Conservation (phyloP, 2,329 filamentous ascomycete genomes). For the Microsporum canis region DNA sequence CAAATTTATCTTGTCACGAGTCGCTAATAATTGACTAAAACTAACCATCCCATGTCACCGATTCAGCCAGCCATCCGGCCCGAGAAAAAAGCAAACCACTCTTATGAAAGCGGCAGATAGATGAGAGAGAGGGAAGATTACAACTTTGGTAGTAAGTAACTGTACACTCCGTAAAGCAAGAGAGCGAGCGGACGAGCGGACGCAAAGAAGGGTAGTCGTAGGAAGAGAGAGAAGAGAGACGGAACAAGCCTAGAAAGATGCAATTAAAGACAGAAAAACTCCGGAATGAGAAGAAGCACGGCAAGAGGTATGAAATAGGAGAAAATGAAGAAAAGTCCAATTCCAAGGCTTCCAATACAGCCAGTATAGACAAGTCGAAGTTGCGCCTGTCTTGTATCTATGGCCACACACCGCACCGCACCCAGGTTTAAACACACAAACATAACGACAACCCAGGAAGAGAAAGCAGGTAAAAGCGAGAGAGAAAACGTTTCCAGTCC, state of each 20-base stretch:
- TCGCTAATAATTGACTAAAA: not conserved
- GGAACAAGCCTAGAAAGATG: not conserved
- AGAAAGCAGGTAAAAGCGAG: not conserved
- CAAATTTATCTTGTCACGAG: not conserved
- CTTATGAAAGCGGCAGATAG: not conserved
- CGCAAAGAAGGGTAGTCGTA: not conserved
- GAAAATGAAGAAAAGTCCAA: not conserved
- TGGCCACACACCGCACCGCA: slow-evolving; percentile 1
- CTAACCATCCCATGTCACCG: not conserved
- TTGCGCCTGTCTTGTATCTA: slow-evolving; percentile 6
- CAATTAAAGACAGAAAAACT: not conserved
- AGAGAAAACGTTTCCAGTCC: slow-evolving; percentile 3
- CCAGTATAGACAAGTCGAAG: slow-evolving; percentile 3
- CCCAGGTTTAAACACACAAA: not conserved
- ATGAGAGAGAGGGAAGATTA: not conserved
- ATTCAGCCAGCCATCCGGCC: not conserved
- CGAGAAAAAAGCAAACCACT: not conserved
- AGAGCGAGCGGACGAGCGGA: not conserved
- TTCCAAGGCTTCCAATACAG: not conserved
- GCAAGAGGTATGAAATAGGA: not conserved
- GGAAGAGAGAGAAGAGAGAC: not conserved
- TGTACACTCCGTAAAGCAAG: too few species aligned
- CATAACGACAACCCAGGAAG: not conserved
- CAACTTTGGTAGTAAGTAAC: not conserved
- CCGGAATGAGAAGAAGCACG: not conserved